These are phyloP conservation scores for Ophiostoma quercus DNA, from an alignment of 2,329 filamentous ascomycete species.

Conservation along the genomic window DNA sequence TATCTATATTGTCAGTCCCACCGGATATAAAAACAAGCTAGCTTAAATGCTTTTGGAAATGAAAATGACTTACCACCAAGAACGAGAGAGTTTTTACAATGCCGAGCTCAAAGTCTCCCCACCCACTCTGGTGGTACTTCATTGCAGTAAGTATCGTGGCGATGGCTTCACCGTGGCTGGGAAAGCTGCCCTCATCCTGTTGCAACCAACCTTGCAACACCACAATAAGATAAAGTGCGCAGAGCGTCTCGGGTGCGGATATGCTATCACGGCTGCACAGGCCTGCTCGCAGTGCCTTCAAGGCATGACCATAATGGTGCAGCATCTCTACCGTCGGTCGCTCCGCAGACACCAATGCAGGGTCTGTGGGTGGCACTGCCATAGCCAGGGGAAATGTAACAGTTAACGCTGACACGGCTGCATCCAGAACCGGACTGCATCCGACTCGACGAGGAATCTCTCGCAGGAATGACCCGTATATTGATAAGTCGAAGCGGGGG, in stretches of 20 bases:
- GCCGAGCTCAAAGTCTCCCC: conserved; percentile 18
- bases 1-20: conserved; percentile 13
- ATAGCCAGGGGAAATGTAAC: conserved; percentile 15
- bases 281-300: conserved; percentile 19
- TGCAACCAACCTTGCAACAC: conserved; percentile 26
- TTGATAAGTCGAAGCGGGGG: conserved; percentile 25
- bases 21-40: too few species aligned
- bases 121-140: not conserved
- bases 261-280: not conserved
- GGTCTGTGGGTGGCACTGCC: not conserved
- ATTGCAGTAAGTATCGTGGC: conserved; percentile 20
- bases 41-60: not conserved
- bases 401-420: conserved; percentile 20
- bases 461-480: conserved; percentile 23
- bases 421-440: conserved; percentile 21
- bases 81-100: conserved; percentile 22
- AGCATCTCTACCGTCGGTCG: conserved; percentile 24
- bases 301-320: conserved; percentile 17
- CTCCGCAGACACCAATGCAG: not conserved
- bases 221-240: conserved; percentile 24
- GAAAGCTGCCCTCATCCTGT: conserved; percentile 3
- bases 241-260: conserved; percentile 21
- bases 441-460: conserved; percentile 25
- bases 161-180: conserved; percentile 24
- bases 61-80: conserved; percentile 17